Evolutionary conservation across 768 basidiomycete species (phyloP), one percentile per base, ranked within the genome.

Genomic region (Macrolepiota albuminosa): DNA sequence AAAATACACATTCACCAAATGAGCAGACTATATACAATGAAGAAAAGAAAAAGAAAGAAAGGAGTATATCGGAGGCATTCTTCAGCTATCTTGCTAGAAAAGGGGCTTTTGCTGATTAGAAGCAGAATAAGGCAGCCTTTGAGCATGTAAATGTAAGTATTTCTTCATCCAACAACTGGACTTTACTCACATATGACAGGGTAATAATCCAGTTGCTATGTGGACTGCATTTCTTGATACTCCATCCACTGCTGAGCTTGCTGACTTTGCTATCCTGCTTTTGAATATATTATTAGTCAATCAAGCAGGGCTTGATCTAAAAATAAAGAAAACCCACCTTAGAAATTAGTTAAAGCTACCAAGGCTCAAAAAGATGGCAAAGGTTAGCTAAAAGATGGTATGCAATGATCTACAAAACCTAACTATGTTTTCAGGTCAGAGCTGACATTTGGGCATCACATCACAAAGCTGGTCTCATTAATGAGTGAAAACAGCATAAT

Each of bases 201-300:
- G 66, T 0, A 61, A 67, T 16, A 29, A 49, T 9, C 54, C 69
- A 2, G 43, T 73, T 2, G 51, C 53, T 0, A 66, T 68, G 58
- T 14, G 70, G 69, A 42, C 61, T 65, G 7, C 50, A 11, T 51
- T 51, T n/a, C 33, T 51, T 24, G 9, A 33, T 37, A 51, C 21
- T 16, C 21, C 33, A 36, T 51, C 33, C 11, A 26, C 14, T 16
- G n/a, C 34, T 36, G 34, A 52, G 24, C 50, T 51, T 3, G 3
- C 50, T 0, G 4, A 51, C 9, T 36, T 51, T 51, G 33, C 18
- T 9, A 51, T 37, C 6, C 13, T 37, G 34, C 50, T 36, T 26
- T 21, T 31, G 2, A n/a, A n/a, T 29, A 50, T n/a, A n/a, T n/a
- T 50, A 34, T 50, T 6, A 6, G 10, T 49, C 48, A 49, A 49